Conservation (phyloP, 225 moss, liverwort and hornwort genomes). For the Ulota crispa region DNA sequence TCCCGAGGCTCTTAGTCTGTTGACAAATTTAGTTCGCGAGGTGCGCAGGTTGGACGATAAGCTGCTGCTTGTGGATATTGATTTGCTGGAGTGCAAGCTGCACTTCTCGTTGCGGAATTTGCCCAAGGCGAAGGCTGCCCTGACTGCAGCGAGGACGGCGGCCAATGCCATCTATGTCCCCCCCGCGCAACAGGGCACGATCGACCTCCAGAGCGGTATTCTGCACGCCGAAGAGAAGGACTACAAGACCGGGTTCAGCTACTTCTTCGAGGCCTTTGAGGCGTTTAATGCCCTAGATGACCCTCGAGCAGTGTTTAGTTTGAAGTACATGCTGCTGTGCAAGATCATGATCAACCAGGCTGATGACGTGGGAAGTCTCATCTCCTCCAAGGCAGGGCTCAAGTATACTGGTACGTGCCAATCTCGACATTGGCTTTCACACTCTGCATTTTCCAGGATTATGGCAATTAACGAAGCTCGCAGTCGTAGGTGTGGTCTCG, state of each 20-base stretch:
- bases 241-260: constrained; percentile 94
- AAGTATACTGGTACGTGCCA: constrained; percentile 72
- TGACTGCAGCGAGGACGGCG: constrained; percentile 92
- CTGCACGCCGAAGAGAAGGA: constrained; percentile 96
- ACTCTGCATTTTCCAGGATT: constrained; percentile 14
- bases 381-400: constrained; percentile 92
- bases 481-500: neutral
- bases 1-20: constrained; percentile 76
- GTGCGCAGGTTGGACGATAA: constrained; percentile 92
- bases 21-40: constrained; percentile 88
- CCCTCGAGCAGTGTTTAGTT: constrained; percentile 79
- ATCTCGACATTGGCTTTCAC: constrained; percentile 13
- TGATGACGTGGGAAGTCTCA: constrained; percentile 81
- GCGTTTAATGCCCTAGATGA: constrained; percentile 95
- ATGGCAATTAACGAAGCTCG: neutral
- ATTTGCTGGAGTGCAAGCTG: constrained; percentile 86
- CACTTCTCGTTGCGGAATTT: constrained; percentile 87
- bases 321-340: constrained; percentile 98
- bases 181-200: constrained; percentile 89
- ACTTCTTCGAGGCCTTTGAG: constrained; percentile 96
- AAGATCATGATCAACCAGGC: constrained; percentile 95
- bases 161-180: constrained; percentile 95
- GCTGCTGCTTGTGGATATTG: constrained; percentile 91
- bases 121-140: constrained; percentile 93
- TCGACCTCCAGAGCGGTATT: constrained; percentile 92